Percentiles rank a stretch among this genome's conserved stretches.
Conservation (phyloP, 371 early-diverging fungal genomes). For the Syncephalastrum contaminatum region DNA sequence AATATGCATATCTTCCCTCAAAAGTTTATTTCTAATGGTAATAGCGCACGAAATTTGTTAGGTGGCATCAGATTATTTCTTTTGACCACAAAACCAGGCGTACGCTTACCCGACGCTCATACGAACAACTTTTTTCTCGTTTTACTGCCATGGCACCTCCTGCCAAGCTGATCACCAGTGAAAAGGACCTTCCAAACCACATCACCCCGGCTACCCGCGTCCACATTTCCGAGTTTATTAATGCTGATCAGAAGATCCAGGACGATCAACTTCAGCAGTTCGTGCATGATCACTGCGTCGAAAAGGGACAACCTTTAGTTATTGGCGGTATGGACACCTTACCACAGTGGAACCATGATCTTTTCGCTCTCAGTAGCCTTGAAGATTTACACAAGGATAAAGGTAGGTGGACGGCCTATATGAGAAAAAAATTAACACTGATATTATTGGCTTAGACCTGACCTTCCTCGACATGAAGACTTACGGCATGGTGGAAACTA, state of each 20-base stretch:
- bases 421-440: not conserved
- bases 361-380: constrained; percentile 35
- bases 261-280: constrained; percentile 9
- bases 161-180: constrained; percentile 2
- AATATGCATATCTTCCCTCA: too few species aligned
- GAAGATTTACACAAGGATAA: constrained; percentile 18
- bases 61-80: too few species aligned
- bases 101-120: too few species aligned
- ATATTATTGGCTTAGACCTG: constrained; percentile 7
- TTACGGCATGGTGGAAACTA: not conserved
- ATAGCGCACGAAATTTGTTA: too few species aligned
- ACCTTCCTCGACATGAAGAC: constrained; percentile 6
- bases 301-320: constrained; percentile 44
- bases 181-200: constrained; percentile 4
- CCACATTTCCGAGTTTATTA: constrained; percentile 5
- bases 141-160: too few species aligned
- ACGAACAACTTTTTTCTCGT: too few species aligned
- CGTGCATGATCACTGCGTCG: constrained; percentile 31
- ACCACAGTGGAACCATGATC: constrained; percentile 23
- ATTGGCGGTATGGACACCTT: constrained; percentile 39
- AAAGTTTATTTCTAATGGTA: too few species aligned
- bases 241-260: not conserved
- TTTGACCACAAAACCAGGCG: too few species aligned
- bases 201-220: constrained; percentile 15
- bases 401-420: constrained; percentile 20